Conservation (phyloP, 441 rosid species). For the Brassica balearica region DNA sequence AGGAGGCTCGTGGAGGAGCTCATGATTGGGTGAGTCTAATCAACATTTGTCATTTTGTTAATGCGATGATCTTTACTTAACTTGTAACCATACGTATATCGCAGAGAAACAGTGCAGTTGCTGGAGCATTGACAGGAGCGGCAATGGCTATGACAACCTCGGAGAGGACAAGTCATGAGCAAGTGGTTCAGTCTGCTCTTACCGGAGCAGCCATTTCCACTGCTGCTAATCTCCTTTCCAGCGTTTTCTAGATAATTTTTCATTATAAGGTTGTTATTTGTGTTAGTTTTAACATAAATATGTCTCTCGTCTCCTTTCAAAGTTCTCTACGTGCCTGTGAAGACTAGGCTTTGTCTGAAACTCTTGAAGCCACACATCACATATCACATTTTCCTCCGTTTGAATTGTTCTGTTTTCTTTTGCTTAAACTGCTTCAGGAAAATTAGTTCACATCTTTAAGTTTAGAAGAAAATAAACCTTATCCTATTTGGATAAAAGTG, state of each 20-base stretch:
- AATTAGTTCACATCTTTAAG: not conserved
- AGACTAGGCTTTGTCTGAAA: not conserved
- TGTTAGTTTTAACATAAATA: constrained; percentile 19
- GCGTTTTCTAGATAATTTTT: constrained; percentile 56
- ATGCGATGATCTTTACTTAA: not conserved
- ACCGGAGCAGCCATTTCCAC: constrained; percentile 94
- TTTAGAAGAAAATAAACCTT: not conserved
- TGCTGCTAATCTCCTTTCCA: constrained; percentile 83
- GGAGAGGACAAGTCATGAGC: constrained; percentile 76
- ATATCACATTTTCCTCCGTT: not conserved
- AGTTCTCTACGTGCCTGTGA: not conserved
- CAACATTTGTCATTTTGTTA: not conserved
- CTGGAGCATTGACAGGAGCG: constrained; percentile 87
- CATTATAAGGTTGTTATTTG: not conserved
- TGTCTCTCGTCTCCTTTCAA: not conserved
- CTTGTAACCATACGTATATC: not conserved
- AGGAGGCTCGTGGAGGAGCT: constrained; percentile 81
- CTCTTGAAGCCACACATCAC: not conserved
- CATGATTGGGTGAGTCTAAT: constrained; percentile 81
- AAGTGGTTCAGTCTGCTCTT: constrained; percentile 83
- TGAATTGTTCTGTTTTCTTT: not conserved
- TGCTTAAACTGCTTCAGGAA: not conserved
- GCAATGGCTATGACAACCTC: constrained; percentile 80
- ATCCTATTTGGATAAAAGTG: not conserved
- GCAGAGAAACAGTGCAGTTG: constrained; percentile 87